Conservation (phyloP, 176 grass and related monocot species). For the Chrysopogon serrulatus region DNA sequence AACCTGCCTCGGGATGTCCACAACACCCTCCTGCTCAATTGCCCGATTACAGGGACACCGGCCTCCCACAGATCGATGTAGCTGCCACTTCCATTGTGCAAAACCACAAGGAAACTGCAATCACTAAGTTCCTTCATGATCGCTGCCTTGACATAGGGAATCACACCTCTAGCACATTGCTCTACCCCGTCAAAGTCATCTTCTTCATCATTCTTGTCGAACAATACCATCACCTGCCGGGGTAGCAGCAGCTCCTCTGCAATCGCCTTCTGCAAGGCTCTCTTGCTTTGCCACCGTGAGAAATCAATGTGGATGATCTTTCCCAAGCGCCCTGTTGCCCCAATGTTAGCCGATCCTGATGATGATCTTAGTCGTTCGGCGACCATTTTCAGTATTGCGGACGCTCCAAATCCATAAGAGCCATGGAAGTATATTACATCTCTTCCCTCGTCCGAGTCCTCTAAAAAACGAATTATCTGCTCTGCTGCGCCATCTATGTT, state of each 20-base stretch:
- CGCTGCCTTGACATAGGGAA: accelerated
- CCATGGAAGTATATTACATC: neutral
- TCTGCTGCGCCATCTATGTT: neutral
- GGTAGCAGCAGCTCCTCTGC: neutral
- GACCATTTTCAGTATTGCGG: neutral
- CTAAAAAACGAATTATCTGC: neutral
- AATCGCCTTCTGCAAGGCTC: neutral
- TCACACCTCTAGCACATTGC: neutral
- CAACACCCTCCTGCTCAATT: neutral
- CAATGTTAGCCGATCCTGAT: neutral
- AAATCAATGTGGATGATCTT: neutral
- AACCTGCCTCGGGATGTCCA: neutral
- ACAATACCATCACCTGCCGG: neutral
- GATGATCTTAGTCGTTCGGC: neutral
- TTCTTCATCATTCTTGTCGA: neutral
- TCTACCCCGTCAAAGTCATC: neutral
- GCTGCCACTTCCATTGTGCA: neutral
- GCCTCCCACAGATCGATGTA: neutral
- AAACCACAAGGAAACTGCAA: neutral
- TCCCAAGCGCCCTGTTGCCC: too few species aligned
- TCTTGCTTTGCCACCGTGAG: neutral
- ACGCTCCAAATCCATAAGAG: neutral
- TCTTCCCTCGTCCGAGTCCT: accelerated
- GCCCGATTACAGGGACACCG: neutral
- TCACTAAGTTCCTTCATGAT: neutral